A percentile compares a stretch with the other conserved stretches of the same genome.
Conservation (phyloP, 768 basidiomycete species). For the Auricularia auricula-judae region DNA sequence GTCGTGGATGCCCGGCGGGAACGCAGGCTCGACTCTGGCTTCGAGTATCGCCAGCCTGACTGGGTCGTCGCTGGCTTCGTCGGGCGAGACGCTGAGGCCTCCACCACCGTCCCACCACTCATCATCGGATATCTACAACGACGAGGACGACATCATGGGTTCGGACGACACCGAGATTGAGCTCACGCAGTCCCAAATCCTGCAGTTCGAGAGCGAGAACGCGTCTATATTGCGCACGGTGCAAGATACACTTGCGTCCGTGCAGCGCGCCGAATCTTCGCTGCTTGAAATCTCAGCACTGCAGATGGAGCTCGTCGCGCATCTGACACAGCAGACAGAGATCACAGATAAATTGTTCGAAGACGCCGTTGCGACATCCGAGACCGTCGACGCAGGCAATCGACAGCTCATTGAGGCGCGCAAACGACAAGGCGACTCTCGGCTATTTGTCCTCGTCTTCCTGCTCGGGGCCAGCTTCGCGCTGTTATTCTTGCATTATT, state of each 20-base stretch:
- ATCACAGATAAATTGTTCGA: constrained; percentile 89
- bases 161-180: constrained; percentile 60
- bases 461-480: constrained; percentile 86
- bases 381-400: constrained; percentile 82
- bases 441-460: constrained; percentile 86
- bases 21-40: constrained; percentile 31
- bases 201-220: constrained; percentile 90
- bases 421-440: constrained; percentile 73
- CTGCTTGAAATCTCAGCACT: constrained; percentile 87
- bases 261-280: constrained; percentile 85
- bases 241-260: constrained; percentile 76
- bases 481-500: constrained; percentile 87
- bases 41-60: constrained; percentile 11
- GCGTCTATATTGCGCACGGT: constrained; percentile 62
- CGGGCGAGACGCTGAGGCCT: constrained; percentile 9
- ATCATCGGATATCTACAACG: constrained; percentile 13
- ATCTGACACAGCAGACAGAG: constrained; percentile 84
- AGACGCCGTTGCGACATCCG: constrained; percentile 82
- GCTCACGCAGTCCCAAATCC: constrained; percentile 76
- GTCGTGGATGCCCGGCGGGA: constrained; percentile 20
- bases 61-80: constrained; percentile 11
- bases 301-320: constrained; percentile 83
- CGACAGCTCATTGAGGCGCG: constrained; percentile 82
- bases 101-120: constrained; percentile 11
- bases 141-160: constrained; percentile 26